A percentile compares a stretch with the other conserved stretches of the same genome.
These are phyloP conservation scores for Magnusiomyces fungicola DNA, from an alignment of 1,139 yeast genomes.

Conservation along the genomic window DNA sequence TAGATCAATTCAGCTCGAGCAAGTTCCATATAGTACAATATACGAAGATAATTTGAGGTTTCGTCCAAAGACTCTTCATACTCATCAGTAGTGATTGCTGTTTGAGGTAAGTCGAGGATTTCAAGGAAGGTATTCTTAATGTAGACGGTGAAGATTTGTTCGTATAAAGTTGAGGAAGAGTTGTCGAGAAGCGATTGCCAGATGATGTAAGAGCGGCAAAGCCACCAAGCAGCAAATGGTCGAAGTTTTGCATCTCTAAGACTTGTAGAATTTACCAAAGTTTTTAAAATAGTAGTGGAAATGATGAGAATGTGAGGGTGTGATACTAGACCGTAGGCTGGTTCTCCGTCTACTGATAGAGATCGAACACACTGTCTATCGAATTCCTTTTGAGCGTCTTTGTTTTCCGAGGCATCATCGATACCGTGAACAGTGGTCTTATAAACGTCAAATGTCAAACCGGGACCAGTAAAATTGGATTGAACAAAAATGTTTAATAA, in stretches of 20 bases:
- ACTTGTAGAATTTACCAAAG: background rate
- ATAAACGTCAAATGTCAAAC: conserved; percentile 36
- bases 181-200: conserved; percentile 32
- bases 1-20: conserved; percentile 48
- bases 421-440: conserved; percentile 12
- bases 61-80: conserved; percentile 29
- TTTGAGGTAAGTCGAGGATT: conserved; percentile 16
- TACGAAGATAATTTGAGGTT: conserved; percentile 20
- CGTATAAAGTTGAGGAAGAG: conserved; percentile 28
- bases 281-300: conserved; percentile 22
- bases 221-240: conserved; percentile 29
- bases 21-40: conserved; percentile 51
- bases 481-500: conserved; percentile 66
- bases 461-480: conserved; percentile 80
- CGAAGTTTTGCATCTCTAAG: conserved; percentile 6
- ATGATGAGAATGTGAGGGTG: conserved; percentile 29
- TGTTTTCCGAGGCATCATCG: conserved; percentile 15
- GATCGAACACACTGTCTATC: conserved; percentile 15
- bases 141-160: conserved; percentile 24
- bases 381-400: conserved; percentile 16
- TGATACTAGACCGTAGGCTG: conserved; percentile 29
- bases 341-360: conserved; percentile 29
- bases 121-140: conserved; percentile 18
- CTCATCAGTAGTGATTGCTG: conserved; percentile 21
- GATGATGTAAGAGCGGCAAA: conserved; percentile 29